Evolutionary conservation across 495 filamentous ascomycete species (phyloP).

Genomic region (Pyrenula aspistea): DNA sequence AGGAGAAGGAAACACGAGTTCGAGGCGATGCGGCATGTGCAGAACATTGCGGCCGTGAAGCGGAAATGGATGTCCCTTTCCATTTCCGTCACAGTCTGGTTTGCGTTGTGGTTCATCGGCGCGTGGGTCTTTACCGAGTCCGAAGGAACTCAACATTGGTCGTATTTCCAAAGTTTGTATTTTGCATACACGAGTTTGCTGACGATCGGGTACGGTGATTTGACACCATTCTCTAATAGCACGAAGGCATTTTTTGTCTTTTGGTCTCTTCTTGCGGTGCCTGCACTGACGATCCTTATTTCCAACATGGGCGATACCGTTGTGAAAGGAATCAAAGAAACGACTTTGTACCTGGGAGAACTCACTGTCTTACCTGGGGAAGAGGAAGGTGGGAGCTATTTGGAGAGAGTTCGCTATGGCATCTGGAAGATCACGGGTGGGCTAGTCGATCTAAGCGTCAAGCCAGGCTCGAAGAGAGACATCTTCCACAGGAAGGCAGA

Average conservation of each 20-base stretch:
- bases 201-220: slow-evolving; percentile 81
- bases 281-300: slow-evolving; percentile 73
- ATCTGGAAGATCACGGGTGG: slow-evolving; percentile 1
- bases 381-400: slow-evolving; percentile 4
- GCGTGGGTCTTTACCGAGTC: slow-evolving; percentile 56
- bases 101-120: slow-evolving; percentile 69
- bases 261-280: slow-evolving; percentile 76
- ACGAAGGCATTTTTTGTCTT: slow-evolving; percentile 79
- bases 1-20: slow-evolving; percentile 62
- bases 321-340: slow-evolving; percentile 39
- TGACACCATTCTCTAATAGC: slow-evolving; percentile 54
- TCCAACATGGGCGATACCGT: slow-evolving; percentile 54
- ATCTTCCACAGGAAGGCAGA: slow-evolving; percentile 8
- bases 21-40: slow-evolving; percentile 63
- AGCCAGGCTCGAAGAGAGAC: neutral
- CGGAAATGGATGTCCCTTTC: slow-evolving; percentile 57
- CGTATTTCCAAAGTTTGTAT: slow-evolving; percentile 71
- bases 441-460: neutral
- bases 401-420: slow-evolving; percentile 7
- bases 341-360: slow-evolving; percentile 57
- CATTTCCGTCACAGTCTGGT: slow-evolving; percentile 49
- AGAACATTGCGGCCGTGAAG: slow-evolving; percentile 40
- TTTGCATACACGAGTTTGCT: slow-evolving; percentile 68
- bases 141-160: slow-evolving; percentile 45
- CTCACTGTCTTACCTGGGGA: slow-evolving; percentile 70